Percentiles rank a stretch among this genome's conserved stretches.
Conservation (phyloP, 768 basidiomycete genomes). For the Lentinus tigrinus region DNA sequence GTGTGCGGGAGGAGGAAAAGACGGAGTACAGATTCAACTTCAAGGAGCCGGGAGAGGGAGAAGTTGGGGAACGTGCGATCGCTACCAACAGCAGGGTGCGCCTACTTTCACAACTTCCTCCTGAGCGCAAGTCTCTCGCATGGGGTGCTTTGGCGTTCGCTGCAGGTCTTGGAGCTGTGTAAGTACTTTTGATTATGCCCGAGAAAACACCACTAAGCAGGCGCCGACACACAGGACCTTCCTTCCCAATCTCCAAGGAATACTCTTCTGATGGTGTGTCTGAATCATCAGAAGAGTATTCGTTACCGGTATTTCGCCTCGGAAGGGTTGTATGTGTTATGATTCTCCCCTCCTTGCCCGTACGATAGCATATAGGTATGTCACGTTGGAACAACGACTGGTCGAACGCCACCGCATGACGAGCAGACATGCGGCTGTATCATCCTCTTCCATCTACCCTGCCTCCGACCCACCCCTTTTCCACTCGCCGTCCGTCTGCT, state of each 20-base stretch:
- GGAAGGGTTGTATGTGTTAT: background rate
- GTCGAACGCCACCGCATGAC: background rate
- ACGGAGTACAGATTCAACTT: constrained; percentile 57
- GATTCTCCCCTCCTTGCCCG: background rate
- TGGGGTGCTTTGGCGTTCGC: constrained; percentile 88
- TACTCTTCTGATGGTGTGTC: constrained; percentile 9
- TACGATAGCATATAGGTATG: constrained; percentile 14
- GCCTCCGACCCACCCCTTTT: background rate
- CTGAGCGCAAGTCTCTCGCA: constrained; percentile 71
- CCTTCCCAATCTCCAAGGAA: constrained; percentile 18
- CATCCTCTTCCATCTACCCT: background rate
- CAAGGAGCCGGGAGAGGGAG: constrained; percentile 54
- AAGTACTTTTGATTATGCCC: background rate
- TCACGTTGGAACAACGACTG: background rate
- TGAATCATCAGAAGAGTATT: too few species aligned
- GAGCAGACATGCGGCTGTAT: constrained; percentile 1
- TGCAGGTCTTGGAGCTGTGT: constrained; percentile 80
- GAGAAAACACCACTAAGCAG: background rate
- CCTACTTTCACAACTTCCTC: constrained; percentile 50
- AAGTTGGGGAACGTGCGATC: constrained; percentile 54
- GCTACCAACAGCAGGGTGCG: constrained; percentile 64
- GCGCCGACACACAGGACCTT: constrained; percentile 6
- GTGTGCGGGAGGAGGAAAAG: constrained; percentile 56
- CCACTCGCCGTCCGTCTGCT: background rate
- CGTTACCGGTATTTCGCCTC: background rate